Conservation (phyloP, 176 grass and related monocot genomes). For the Urochloa ruziziensis region DNA sequence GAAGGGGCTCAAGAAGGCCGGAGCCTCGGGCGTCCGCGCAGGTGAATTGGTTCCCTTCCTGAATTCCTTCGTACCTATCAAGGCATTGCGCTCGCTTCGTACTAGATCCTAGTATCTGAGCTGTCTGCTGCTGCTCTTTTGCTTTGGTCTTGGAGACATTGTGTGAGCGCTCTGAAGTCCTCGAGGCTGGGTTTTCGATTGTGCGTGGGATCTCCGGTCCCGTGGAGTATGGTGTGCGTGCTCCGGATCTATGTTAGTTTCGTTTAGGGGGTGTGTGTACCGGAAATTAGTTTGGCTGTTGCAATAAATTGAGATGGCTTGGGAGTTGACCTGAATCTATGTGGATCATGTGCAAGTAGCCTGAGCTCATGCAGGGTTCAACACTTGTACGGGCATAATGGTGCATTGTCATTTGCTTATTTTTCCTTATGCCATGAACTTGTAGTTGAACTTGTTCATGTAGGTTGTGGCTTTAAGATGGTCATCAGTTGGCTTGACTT, state of each 20-base stretch:
- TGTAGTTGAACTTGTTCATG: neutral
- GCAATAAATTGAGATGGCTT: neutral
- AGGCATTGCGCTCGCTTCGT: neutral
- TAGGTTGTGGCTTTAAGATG: too few species aligned
- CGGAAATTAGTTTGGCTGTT: neutral
- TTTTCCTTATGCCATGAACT: neutral
- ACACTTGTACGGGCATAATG: neutral
- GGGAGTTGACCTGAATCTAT: slow-evolving; percentile 7
- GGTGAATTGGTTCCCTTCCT: slow-evolving; percentile 46
- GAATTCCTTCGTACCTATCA: neutral
- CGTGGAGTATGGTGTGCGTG: neutral
- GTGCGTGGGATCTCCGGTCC: neutral
- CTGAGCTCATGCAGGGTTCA: neutral
- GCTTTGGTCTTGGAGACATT: neutral
- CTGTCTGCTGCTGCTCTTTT: neutral
- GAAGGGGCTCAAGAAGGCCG: slow-evolving; percentile 96
- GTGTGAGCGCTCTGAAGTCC: neutral
- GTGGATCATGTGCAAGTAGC: neutral
- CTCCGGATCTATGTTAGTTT: slow-evolving; percentile 6
- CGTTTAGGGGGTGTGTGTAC: neutral
- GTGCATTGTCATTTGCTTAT: neutral
- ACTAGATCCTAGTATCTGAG: neutral
- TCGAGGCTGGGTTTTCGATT: neutral
- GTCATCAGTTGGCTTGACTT: neutral
- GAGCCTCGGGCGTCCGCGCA: slow-evolving; percentile 82